Evolutionary conservation across 306 rosid genomes (phyloP).

Genomic region (Trifolium dubium): DNA sequence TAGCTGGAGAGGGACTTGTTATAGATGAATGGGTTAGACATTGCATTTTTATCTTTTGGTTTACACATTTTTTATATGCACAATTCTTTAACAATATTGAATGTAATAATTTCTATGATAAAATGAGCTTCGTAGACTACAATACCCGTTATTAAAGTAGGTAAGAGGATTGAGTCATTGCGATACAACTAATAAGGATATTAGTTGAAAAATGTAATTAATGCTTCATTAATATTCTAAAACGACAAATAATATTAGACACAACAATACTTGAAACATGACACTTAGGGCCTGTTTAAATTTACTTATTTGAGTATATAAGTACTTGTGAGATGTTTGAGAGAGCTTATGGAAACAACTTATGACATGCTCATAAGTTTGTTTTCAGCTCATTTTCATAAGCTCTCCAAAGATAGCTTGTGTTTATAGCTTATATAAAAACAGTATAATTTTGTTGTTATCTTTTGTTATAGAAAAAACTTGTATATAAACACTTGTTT

Average conservation of each 20-base stretch:
- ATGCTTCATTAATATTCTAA: too few species aligned
- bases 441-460: not conserved
- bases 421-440: not conserved
- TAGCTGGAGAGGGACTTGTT: constrained; percentile 88
- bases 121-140: not conserved
- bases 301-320: not conserved
- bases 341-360: not conserved
- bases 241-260: not conserved
- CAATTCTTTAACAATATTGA: not conserved
- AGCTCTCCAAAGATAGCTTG: not conserved
- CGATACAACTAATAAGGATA: too few species aligned
- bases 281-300: not conserved
- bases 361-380: not conserved
- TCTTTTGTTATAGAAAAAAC: not conserved
- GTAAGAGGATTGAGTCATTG: too few species aligned
- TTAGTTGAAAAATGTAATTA: too few species aligned
- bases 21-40: constrained; percentile 95
- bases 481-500: not conserved
- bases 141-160: not conserved
- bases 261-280: not conserved
- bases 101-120: not conserved
- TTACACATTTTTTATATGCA: not conserved
- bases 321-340: not conserved
- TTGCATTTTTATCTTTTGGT: not conserved
- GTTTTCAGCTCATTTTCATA: not conserved